These are phyloP conservation scores for Populus euphratica DNA, from an alignment of 345 rosid species.

Conservation along the genomic window DNA sequence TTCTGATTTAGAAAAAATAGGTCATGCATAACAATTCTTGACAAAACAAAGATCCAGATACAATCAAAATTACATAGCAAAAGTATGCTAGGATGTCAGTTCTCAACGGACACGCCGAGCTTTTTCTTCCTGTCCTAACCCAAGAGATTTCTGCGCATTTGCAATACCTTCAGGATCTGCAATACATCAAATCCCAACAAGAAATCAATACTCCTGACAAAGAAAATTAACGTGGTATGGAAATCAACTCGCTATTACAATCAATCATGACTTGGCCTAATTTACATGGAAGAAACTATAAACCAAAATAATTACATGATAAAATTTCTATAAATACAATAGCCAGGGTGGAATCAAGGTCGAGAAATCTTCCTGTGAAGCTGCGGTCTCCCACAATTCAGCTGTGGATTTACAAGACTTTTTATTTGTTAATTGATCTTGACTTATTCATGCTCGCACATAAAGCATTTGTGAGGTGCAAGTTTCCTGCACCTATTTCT, in stretches of 20 bases:
- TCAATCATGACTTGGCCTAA: background rate
- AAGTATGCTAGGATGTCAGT: background rate
- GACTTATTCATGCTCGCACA: background rate
- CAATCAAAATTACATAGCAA: background rate
- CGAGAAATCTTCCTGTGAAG: background rate
- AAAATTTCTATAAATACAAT: background rate
- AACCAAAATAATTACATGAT: no score
- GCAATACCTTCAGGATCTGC: constrained; percentile 97
- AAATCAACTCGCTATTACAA: background rate
- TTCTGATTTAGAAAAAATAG: background rate
- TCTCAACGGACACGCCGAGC: constrained; percentile 64
- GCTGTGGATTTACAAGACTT: background rate
- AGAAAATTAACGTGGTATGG: background rate
- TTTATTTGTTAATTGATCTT: background rate
- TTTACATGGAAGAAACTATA: no score
- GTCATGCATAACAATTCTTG: background rate
- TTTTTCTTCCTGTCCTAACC: constrained; percentile 92
- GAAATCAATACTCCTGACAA: background rate
- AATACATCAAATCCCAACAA: background rate
- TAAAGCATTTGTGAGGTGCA: background rate
- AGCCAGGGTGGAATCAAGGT: background rate
- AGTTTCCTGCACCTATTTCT: background rate
- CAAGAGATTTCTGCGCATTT: constrained; percentile 86
- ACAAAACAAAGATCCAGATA: background rate
- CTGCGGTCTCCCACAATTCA: background rate